Percentiles rank a stretch among this genome's conserved stretches.
Evolutionary conservation across 2,329 filamentous ascomycete species (phyloP).

Genomic region (Lasiodiplodia hormozganensis): DNA sequence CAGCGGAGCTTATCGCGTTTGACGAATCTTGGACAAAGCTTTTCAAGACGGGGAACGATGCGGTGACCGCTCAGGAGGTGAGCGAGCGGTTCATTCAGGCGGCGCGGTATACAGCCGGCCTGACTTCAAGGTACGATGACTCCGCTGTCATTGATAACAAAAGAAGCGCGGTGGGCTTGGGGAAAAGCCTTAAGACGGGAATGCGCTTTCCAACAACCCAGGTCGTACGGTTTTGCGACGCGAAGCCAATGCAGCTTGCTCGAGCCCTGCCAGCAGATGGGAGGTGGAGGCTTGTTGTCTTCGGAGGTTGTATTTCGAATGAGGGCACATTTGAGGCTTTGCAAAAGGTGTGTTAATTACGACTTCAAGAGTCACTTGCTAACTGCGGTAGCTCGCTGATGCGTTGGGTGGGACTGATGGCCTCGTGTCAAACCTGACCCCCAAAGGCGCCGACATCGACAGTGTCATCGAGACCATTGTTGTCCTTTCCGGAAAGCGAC

Average conservation of each 20-base stretch:
- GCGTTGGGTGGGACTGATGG: conserved; percentile 36
- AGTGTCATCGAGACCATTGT: conserved; percentile 65
- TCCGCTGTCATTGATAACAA: conserved; percentile 54
- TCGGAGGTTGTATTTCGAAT: conserved; percentile 46
- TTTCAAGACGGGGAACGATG: conserved; percentile 48
- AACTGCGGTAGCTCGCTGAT: not conserved
- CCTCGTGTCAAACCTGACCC: conserved; percentile 53
- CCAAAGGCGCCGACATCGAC: conserved; percentile 54
- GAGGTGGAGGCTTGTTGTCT: conserved; percentile 59
- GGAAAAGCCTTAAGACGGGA: conserved; percentile 49
- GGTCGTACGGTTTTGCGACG: conserved; percentile 67
- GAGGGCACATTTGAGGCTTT: conserved; percentile 30
- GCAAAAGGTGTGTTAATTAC: not conserved
- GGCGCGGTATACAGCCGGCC: conserved; percentile 66
- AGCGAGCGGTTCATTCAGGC: conserved; percentile 64
- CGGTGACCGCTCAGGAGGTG: conserved; percentile 57
- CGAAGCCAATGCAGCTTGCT: conserved; percentile 61
- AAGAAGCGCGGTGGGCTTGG: conserved; percentile 45
- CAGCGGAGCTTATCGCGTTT: conserved; percentile 65
- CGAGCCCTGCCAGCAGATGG: conserved; percentile 60
- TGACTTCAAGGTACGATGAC: conserved; percentile 62
- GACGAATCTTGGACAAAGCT: conserved; percentile 60
- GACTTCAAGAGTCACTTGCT: too few species aligned
- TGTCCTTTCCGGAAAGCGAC: conserved; percentile 58
- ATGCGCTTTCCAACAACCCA: conserved; percentile 62